A percentile compares a stretch with the other conserved stretches of the same genome.
Evolutionary conservation across 1,139 yeast species (phyloP).

Genomic region (Entelexis paramagnoliae): DNA sequence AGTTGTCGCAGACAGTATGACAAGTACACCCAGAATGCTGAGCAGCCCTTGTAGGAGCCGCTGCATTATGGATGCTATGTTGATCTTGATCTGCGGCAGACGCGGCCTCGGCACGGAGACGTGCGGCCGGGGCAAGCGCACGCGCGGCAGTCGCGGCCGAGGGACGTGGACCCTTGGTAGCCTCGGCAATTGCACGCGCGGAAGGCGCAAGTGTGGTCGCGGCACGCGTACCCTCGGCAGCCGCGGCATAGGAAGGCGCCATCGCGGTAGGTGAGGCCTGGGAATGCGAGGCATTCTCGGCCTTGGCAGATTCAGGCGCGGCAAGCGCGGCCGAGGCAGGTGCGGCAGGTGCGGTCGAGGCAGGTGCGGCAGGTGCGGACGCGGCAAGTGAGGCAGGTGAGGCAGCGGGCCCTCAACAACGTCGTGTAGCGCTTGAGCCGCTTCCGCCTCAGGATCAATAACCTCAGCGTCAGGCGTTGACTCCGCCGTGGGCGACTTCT

Average conservation of each 20-base stretch:
- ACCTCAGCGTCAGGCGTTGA: constrained; percentile 1
- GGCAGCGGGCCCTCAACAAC: not conserved
- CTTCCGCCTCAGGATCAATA: not conserved
- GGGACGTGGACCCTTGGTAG: constrained; percentile 5
- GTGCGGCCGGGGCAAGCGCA: constrained; percentile 4
- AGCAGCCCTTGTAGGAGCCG: not conserved
- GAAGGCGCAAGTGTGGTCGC: not conserved
- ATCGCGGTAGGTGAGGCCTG: not conserved
- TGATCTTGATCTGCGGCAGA: not conserved
- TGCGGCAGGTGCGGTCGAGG: not conserved
- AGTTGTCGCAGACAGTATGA: not conserved
- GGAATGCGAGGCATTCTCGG: constrained; percentile 4
- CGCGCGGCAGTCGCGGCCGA: constrained; percentile 6
- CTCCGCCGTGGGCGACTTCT: not conserved
- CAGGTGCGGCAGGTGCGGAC: not conserved
- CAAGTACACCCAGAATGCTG: not conserved
- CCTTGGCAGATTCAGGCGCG: constrained; percentile 5
- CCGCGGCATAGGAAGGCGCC: not conserved
- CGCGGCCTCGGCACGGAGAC: not conserved
- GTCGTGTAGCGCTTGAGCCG: constrained; percentile 2
- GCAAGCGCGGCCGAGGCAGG: constrained; percentile 2
- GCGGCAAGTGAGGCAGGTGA: constrained; percentile 5
- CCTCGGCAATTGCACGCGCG: constrained; percentile 4
- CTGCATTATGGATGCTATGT: not conserved
- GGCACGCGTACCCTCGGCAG: constrained; percentile 5